These are phyloP conservation scores for Clavaria fumosa DNA, from an alignment of 768 basidiomycete species.

Conservation along the genomic window DNA sequence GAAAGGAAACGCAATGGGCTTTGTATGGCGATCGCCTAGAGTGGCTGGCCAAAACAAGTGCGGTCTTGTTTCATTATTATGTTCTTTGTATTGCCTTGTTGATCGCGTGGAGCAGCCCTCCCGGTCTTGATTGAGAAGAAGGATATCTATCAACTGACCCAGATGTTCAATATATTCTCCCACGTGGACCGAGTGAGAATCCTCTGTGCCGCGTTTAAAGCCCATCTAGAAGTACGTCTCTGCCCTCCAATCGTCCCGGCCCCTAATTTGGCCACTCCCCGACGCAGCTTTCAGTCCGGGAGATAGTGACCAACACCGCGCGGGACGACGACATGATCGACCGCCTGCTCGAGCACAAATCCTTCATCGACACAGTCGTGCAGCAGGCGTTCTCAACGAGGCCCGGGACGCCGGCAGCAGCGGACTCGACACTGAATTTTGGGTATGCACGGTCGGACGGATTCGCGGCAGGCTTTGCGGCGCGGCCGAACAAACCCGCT, in stretches of 20 bases:
- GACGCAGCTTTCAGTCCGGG: conserved; percentile 35
- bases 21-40: conserved; percentile 29
- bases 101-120: conserved; percentile 27
- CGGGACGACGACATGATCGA: conserved; percentile 70
- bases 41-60: conserved; percentile 23
- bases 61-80: conserved; percentile 8
- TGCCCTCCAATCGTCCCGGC: not conserved
- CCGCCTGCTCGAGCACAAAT: conserved; percentile 52
- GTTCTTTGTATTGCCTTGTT: not conserved
- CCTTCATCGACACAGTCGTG: conserved; percentile 36
- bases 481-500: conserved; percentile 67
- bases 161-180: conserved; percentile 47
- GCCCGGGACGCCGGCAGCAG: conserved; percentile 19
- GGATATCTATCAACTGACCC: conserved; percentile 27
- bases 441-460: conserved; percentile 55
- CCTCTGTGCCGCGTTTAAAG: conserved; percentile 47
- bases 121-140: conserved; percentile 33
- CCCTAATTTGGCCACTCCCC: not conserved
- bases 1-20: conserved; percentile 38
- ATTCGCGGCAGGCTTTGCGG: conserved; percentile 60
- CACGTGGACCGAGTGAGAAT: conserved; percentile 38
- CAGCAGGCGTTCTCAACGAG: conserved; percentile 35
- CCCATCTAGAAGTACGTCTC: conserved; percentile 36
- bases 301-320: conserved; percentile 47
- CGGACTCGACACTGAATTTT: conserved; percentile 38